Evolutionary conservation across 306 rosid species (phyloP).

Genomic region (Begonia masoniana): DNA sequence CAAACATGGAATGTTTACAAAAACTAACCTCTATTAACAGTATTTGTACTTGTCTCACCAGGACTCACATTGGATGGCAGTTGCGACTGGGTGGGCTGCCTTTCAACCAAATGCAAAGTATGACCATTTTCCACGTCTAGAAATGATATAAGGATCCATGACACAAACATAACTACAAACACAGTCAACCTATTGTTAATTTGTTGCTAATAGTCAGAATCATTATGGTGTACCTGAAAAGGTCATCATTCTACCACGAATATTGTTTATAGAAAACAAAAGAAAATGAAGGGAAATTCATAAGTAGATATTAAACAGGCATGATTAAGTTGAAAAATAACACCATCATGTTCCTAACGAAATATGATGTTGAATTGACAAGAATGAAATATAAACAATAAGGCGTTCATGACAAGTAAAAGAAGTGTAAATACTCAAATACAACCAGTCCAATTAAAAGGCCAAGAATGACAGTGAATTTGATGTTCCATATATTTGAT

Average conservation of each 20-base stretch:
- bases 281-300: neutral
- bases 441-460: no score
- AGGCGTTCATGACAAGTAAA: no score
- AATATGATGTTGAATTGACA: no score
- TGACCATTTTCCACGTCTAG: constrained; percentile 89
- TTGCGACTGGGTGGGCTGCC: constrained; percentile 67
- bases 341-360: no score
- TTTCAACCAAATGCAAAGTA: constrained; percentile 89
- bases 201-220: no score
- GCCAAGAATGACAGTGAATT: no score
- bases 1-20: constrained; percentile 1
- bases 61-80: constrained; percentile 33
- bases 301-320: neutral
- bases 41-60: constrained; percentile 36
- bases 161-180: neutral
- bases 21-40: constrained; percentile 28
- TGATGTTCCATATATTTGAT: no score
- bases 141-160: constrained; percentile 35
- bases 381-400: no score
- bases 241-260: neutral
- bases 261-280: neutral
- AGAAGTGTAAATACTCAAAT: no score
- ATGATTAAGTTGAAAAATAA: neutral
- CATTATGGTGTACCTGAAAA: neutral
- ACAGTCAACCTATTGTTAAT: no score